Evolutionary conservation across 192 early-diverging fungal species (phyloP).

Genomic region (Gigaspora rosea): DNA sequence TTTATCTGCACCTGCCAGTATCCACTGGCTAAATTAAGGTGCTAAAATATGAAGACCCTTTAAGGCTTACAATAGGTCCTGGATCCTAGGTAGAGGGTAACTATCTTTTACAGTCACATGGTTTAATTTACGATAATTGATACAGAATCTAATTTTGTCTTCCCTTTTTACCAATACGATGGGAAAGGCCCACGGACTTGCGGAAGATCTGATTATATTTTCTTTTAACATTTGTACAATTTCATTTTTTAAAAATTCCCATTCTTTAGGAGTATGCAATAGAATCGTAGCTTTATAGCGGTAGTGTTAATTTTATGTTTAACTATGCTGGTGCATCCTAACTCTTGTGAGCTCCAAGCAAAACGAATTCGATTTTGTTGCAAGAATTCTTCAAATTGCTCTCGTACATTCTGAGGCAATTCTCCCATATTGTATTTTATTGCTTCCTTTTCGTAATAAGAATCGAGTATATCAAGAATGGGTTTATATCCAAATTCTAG

Average conservation of each 20-base stretch:
- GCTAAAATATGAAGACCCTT: conserved; percentile 38
- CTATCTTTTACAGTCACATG: conserved; percentile 44
- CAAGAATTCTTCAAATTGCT: too few species aligned
- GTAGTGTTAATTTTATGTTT: background rate
- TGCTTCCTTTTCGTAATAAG: too few species aligned
- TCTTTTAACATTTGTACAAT: conserved; percentile 38
- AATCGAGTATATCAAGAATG: too few species aligned
- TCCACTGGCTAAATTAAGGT: conserved; percentile 41
- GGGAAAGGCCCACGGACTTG: conserved; percentile 48
- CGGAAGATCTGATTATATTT: conserved; percentile 40
- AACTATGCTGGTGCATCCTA: background rate
- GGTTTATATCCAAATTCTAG: too few species aligned
- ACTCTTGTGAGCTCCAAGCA: background rate
- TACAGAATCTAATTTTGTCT: conserved; percentile 25
- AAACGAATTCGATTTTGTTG: too few species aligned
- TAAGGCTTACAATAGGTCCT: conserved; percentile 41
- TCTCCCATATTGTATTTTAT: too few species aligned
- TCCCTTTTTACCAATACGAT: conserved; percentile 15
- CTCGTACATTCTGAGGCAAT: too few species aligned
- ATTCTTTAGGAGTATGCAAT: background rate
- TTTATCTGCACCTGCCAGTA: conserved; percentile 46
- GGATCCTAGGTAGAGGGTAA: conserved; percentile 55
- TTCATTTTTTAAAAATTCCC: conserved; percentile 11
- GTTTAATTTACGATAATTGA: conserved; percentile 59
- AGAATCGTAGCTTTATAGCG: background rate